Base-by-base conservation (phyloP, 352 stramenopile species). In the Globisporangium spiculum region DNA sequence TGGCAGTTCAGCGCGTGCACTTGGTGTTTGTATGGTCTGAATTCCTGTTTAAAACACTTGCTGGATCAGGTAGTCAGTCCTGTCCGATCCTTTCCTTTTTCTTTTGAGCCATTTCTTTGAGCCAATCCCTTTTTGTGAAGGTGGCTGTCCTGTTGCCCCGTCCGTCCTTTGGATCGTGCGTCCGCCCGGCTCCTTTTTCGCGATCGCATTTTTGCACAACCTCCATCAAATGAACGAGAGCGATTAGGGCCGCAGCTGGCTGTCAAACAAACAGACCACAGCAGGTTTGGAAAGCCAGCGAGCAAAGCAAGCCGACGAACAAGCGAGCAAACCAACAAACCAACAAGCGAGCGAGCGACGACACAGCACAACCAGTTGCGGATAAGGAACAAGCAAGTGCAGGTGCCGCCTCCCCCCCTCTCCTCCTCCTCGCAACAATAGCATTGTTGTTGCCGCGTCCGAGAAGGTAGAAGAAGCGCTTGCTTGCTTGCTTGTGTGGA, bases 301-400 rank as follows among this genome's bases (percentile, higher is more conserved):
- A 22, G 9, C 55, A 10, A 44, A 41, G 34, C 8, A 41, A 12
- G 34, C 9, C 16, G 46, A 24, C 46, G 20, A 53, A 2, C 48
- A 27, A 54, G 48, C 46, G n/a, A 26, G 46, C 20, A n/a, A 54
- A 54, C 18, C 6, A 22, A 18, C 46, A 54, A 54, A 38, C 8
- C 34, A 38, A 14, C 18, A 26, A 61, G 8, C 54, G 18, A 48
- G 30, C 55, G 30, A 60, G 24, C 55, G 32, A 14, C 9, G 16
- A 0, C n/a, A 4, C 22, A 59, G 26, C 26, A 59, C 27, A 46
- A n/a, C 32, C 32, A 62, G 56, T 62, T 52, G 20, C 56, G n/a
- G 56, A 62, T 48, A 46, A 48, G 30, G 56, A 62, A 46, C 55
- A 61, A 61, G 55, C 18, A 38, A 61, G 56, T n/a, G 56, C 56